Evolutionary conservation across 2,329 filamentous ascomycete species (phyloP).

Genomic region (Aspergillus brasiliensis): DNA sequence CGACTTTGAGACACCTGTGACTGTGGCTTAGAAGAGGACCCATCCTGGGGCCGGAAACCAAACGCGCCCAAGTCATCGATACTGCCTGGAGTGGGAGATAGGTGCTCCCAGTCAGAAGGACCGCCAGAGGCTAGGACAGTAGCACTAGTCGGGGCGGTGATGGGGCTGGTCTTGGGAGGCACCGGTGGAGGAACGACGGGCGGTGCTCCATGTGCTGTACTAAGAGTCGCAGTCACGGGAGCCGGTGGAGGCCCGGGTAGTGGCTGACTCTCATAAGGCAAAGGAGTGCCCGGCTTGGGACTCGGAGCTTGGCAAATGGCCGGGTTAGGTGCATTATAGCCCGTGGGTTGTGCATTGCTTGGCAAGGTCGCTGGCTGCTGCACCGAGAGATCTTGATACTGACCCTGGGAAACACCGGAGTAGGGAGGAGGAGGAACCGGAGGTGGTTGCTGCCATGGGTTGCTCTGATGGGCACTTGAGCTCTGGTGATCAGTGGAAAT

Average conservation of each 20-base stretch:
- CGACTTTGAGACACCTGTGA: conserved; percentile 18
- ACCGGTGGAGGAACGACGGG: conserved; percentile 23
- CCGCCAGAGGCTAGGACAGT: conserved; percentile 45
- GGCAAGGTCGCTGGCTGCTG: not conserved
- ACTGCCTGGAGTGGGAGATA: conserved; percentile 37
- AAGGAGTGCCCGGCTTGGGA: conserved; percentile 6
- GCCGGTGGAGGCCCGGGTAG: conserved; percentile 6
- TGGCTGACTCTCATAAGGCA: not conserved
- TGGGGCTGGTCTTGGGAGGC: conserved; percentile 27
- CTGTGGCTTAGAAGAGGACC: conserved; percentile 5
- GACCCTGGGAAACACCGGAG: conserved; percentile 30
- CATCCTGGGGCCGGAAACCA: conserved; percentile 18
- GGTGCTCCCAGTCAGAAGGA: conserved; percentile 53
- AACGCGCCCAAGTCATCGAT: conserved; percentile 40
- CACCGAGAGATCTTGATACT: conserved; percentile 6
- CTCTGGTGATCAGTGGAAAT: conserved; percentile 44
- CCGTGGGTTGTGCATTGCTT: not conserved
- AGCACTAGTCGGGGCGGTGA: conserved; percentile 24
- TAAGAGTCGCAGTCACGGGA: not conserved
- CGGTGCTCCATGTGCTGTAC: not conserved
- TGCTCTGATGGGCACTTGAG: conserved; percentile 28
- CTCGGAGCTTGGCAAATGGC: not conserved
- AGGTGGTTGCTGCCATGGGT: conserved; percentile 25
- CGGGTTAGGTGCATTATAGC: not conserved
- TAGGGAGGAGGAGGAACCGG: conserved; percentile 30